Evolutionary conservation across 2,329 filamentous ascomycete species (phyloP).

Genomic region (Colletotrichum eleusines): DNA sequence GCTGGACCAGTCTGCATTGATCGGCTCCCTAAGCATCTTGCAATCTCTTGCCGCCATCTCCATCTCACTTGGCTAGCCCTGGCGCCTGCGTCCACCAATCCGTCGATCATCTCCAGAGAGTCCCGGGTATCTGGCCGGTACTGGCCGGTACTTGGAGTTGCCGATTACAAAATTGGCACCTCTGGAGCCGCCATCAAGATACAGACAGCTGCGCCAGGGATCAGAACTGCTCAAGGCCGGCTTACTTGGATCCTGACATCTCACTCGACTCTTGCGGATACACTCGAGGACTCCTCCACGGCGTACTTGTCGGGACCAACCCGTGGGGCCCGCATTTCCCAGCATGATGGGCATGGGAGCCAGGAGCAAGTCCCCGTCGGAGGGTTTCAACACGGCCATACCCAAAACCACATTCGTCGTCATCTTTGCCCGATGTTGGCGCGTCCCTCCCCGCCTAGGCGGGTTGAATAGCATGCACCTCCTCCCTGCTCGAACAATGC

Average conservation of each 20-base stretch:
- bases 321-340: not conserved
- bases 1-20: not conserved
- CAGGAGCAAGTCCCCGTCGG: not conserved
- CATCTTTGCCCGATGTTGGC: constrained; percentile 7
- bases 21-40: constrained; percentile 12
- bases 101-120: not conserved
- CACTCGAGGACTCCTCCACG: not conserved
- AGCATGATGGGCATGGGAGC: not conserved
- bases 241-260: not conserved
- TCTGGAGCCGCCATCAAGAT: not conserved
- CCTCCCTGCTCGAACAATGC: constrained; percentile 21
- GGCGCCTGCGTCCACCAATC: not conserved
- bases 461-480: constrained; percentile 1
- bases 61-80: constrained; percentile 7
- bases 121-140: not conserved
- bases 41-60: not conserved
- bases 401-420: constrained; percentile 8
- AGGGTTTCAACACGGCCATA: constrained; percentile 2
- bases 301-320: not conserved
- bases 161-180: not conserved
- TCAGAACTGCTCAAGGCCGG: not conserved
- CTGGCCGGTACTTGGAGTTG: not conserved
- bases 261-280: not conserved
- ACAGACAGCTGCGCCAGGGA: no score
- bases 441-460: constrained; percentile 3